Base-by-base conservation (phyloP, 2,329 filamentous ascomycete genomes). In the Aspergillus tanneri region DNA sequence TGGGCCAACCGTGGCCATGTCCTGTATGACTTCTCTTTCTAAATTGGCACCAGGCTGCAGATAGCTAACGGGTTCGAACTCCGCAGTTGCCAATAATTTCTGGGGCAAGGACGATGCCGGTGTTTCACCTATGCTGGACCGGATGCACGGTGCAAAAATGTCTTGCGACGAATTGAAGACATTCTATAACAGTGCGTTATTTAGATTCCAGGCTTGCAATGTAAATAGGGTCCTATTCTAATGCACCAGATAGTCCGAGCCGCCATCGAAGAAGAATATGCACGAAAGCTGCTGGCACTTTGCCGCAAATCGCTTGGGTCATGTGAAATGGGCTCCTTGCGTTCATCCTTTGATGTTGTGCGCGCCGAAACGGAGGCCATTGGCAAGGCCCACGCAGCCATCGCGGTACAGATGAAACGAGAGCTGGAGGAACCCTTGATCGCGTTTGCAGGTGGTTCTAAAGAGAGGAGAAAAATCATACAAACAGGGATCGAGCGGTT, bases 41-140 rank as follows among this genome's bases (percentile, higher is more conserved):
- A 5, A 21, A 14, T 6, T 16, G 16, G 25, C 9, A 9, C 21
- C 7, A 5, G 19, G 22, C 25, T 7, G 16, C 16, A 28, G 11
- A 35, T 14, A 23, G 32, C 36, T 18, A 36, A 25, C 41, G 2
- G n/a, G 27, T 8, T 27, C 12, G 39, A 14, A 36, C n/a, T 7
- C 11, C 2, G 9, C 35, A 91, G 70, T 99, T 76, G 92, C 93
- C 64, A 99, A 99, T 76, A 99, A 99, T 70, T 99, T 99, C 72
- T 99, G 93, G 93, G 93, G 93, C 56, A 97, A 95, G 78, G 92
- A 97, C 70, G 93, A 99, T 78, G 93, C 92, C 43, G 95, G 93
- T 67, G 91, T 99, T 64, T 80, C 80, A 37, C 95, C 93, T 49
- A 82, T 99, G 64, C 80, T 99, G 23, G 89, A 92, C 69, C 92